A percentile compares a stretch with the other conserved stretches of the same genome.
Conservation (phyloP, 306 rosid species). For the Pyrus bretschneideri region DNA sequence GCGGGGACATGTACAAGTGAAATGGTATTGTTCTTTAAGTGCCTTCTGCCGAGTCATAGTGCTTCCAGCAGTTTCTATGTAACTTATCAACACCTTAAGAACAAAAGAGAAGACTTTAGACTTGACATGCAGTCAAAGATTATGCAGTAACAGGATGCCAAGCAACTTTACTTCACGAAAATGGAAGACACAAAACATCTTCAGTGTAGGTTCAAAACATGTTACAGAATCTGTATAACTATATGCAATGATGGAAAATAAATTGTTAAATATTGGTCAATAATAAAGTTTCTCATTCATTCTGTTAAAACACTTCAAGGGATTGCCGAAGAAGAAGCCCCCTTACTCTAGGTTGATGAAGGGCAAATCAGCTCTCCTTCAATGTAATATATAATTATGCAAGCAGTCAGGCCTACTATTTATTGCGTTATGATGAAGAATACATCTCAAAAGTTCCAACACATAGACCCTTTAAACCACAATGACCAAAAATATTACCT, state of each 20-base stretch:
- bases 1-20: conserved; percentile 68
- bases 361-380: too few species aligned
- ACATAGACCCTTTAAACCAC: neutral
- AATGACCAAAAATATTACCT: conserved; percentile 35
- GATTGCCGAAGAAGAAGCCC: too few species aligned
- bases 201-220: neutral
- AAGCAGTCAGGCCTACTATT: neutral
- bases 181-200: neutral
- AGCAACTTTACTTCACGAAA: neutral
- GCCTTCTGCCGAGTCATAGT: conserved; percentile 77
- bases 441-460: neutral
- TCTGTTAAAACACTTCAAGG: too few species aligned
- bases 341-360: too few species aligned
- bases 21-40: conserved; percentile 73
- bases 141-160: neutral
- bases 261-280: too few species aligned
- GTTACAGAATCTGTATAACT: too few species aligned
- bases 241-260: too few species aligned
- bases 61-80: conserved; percentile 84
- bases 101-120: conserved; percentile 20
- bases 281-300: too few species aligned
- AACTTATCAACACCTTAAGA: conserved; percentile 73
- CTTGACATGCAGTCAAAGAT: neutral
- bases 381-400: too few species aligned
- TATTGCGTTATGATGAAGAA: neutral